A percentile compares a stretch with the other conserved stretches of the same genome.
Conservation (phyloP, 2,329 filamentous ascomycete genomes). For the Trichoderma atroviride region DNA sequence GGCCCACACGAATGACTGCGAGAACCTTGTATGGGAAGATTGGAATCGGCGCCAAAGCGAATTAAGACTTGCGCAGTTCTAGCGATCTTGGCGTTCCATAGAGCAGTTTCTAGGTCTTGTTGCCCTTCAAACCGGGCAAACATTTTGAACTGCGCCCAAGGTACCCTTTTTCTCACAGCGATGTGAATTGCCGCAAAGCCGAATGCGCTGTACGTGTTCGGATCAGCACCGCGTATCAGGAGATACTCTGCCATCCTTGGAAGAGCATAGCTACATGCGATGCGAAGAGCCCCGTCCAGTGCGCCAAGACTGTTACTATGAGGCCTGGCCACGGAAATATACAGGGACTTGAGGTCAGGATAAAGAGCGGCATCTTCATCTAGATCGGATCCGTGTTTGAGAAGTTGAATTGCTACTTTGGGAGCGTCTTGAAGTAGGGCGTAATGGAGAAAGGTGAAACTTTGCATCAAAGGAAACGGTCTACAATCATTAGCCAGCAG, state of each 20-base stretch:
- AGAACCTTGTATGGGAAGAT: not conserved
- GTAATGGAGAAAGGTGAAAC: constrained; percentile 10
- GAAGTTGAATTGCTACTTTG: not conserved
- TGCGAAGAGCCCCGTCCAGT: constrained; percentile 22
- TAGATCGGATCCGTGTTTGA: constrained; percentile 19
- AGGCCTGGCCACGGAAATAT: constrained; percentile 13
- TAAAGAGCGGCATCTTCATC: constrained; percentile 9
- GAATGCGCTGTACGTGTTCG: constrained; percentile 9
- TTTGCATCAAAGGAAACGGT: not conserved
- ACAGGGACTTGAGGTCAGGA: constrained; percentile 15
- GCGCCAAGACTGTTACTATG: not conserved
- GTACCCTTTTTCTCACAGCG: not conserved
- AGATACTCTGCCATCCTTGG: constrained; percentile 17
- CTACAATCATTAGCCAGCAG: not conserved
- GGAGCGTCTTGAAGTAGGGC: constrained; percentile 25
- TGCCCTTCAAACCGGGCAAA: not conserved
- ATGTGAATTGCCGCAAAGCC: constrained; percentile 25
- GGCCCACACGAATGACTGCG: constrained; percentile 4
- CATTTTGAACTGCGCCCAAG: constrained; percentile 12
- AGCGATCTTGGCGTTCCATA: constrained; percentile 8
- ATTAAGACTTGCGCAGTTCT: constrained; percentile 13
- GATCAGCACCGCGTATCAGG: constrained; percentile 19
- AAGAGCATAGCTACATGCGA: constrained; percentile 25
- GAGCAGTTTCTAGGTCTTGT: not conserved
- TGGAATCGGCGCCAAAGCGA: constrained; percentile 19